Evolutionary conservation across 257 asterid genomes (phyloP).

Genomic region (Apocynum venetum): DNA sequence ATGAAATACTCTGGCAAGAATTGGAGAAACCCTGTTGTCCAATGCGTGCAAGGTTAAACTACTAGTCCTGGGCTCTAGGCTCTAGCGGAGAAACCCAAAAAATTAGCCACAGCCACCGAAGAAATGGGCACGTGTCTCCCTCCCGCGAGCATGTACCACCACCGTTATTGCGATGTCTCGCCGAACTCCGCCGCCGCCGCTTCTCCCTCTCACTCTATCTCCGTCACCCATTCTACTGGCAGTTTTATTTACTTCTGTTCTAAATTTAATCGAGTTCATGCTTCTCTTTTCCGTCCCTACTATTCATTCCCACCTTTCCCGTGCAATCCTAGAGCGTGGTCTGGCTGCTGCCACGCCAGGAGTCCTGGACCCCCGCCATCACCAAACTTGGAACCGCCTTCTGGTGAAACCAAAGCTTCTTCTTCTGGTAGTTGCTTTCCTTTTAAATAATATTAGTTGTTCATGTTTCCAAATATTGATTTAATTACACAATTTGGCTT

Average conservation of each 20-base stretch:
- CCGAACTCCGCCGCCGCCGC: slow-evolving; percentile 7
- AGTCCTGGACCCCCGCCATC: slow-evolving; percentile 36
- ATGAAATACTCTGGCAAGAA: no score
- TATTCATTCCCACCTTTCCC: slow-evolving; percentile 26
- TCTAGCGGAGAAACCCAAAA: neutral
- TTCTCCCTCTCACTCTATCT: slow-evolving; percentile 5
- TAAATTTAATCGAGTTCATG: neutral
- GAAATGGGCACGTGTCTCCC: slow-evolving; percentile 25
- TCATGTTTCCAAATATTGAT: neutral
- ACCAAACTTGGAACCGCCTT: slow-evolving; percentile 54
- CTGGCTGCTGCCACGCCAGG: slow-evolving; percentile 45
- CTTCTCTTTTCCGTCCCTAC: slow-evolving; percentile 25
- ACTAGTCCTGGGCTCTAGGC: no score
- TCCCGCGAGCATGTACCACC: slow-evolving; percentile 18
- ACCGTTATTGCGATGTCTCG: slow-evolving; percentile 4
- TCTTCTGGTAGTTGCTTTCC: slow-evolving; percentile 41
- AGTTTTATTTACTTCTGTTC: neutral
- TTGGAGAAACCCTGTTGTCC: no score
- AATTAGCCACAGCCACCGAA: slow-evolving; percentile 1
- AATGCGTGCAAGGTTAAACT: no score
- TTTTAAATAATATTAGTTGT: neutral
- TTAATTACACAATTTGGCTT: neutral
- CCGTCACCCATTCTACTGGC: neutral
- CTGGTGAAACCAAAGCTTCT: slow-evolving; percentile 23
- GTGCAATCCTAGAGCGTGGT: slow-evolving; percentile 28